phyloP scores from a whole-genome alignment of 139 green algal genomes.

The Tetradesmus obliquus region DNA sequence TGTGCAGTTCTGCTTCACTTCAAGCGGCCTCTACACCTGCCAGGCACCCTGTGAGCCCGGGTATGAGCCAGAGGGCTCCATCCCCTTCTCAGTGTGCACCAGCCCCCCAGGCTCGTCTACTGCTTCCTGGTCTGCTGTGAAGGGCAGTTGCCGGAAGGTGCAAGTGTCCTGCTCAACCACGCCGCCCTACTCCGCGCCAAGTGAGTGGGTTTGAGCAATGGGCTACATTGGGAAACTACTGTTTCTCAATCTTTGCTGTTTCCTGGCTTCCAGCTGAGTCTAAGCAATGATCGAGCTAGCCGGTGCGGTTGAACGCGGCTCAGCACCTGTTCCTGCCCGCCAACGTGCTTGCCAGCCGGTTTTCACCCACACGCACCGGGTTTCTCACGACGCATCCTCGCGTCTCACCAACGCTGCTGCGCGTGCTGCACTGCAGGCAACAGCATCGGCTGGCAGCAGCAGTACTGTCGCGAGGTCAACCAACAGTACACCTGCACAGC shows the following conservation, averaged over 20 bases:
- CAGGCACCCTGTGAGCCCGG: not conserved
- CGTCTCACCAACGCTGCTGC: too few species aligned
- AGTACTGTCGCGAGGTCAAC: not conserved
- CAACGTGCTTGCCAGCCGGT: too few species aligned
- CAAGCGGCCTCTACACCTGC: not conserved
- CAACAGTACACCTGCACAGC: not conserved
- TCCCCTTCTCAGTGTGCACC: not conserved
- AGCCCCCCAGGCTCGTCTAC: not conserved
- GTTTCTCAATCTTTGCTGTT: too few species aligned
- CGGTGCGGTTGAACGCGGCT: too few species aligned
- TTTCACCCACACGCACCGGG: too few species aligned
- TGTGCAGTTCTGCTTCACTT: not conserved
- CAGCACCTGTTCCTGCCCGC: too few species aligned
- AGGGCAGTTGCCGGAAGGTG: not conserved
- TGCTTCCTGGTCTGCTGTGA: not conserved
- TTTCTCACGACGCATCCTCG: too few species aligned
- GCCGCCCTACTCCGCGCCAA: not conserved
- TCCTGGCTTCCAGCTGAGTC: too few species aligned
- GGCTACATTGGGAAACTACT: too few species aligned
- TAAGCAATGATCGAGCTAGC: too few species aligned
- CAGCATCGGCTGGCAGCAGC: not conserved
- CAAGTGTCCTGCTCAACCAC: not conserved
- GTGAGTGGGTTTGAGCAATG: not conserved
- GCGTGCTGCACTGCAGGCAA: not conserved
- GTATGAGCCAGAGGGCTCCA: not conserved